Evolutionary conservation across 352 stramenopile genomes (phyloP), one percentile per base, ranked within the genome.

Genomic region (Phytophthora tentaculata): DNA sequence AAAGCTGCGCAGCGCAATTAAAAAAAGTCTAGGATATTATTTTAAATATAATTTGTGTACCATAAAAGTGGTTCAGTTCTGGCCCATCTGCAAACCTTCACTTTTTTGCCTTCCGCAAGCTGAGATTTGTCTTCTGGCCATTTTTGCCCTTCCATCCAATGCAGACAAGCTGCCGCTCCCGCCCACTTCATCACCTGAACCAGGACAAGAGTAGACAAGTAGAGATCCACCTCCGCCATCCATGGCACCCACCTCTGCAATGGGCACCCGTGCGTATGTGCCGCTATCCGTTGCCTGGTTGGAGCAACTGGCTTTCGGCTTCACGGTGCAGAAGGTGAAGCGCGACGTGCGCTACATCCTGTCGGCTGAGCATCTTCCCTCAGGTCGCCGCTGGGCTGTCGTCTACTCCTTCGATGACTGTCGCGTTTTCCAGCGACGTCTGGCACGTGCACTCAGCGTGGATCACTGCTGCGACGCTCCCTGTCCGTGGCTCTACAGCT

Each of bases 401-500:
- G 19, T 51, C 47, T 68, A 71, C 43, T 59, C 67, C 23, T 83
- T 80, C 43, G 64, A 77, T 26, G 65, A 63, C 35, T 71, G 53
- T 47, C 56, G 56, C 23, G 17, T 20, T 6, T 71, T 77, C 60
- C 65, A 71, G 52, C 50, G 35, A 19, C 39, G 32, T 3, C 41
- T 77, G 44, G 58, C 50, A 5, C 50, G 32, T 4, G 59, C 56
- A 12, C 37, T 77, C 16, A 48, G 68, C 20, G 51, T 57, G 28
- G 69, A 64, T 22, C 69, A 77, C 64, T 9, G 28, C 56, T 74
- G 70, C 41, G 28, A 68, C 22, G 70, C 61, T 17, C 48, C 45
- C 6, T 78, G 66, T 29, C 66, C 66, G 51, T 75, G 61, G 70
- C 56, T 77, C 44, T 74, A 67, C 60, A 67, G 65, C 44, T 77